Base-by-base conservation (phyloP, 148 eudicot species). In the Rhododendron ovatum region DNA sequence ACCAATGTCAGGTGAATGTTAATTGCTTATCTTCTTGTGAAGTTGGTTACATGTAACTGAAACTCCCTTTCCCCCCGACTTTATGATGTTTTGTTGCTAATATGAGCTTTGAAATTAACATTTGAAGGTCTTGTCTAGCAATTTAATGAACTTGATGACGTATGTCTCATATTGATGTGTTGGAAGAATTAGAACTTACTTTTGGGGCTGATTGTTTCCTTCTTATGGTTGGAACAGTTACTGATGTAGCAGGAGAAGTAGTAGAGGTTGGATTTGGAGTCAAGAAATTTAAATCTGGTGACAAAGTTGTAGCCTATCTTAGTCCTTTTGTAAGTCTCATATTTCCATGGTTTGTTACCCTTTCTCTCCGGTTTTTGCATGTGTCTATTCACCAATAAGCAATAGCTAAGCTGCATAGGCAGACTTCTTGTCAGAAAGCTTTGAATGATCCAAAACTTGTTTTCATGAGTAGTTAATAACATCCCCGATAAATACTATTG, bases 211-310 rank as follows among this genome's bases (percentile, higher is more conserved):
- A 85, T 41, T 85, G 74, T 53, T 24, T 81, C 3, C 26, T 57
- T 88, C 24, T 59, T 59, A 67, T 55, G 86, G 73, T 75, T 85
- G 84, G 85, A 74, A 78, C 84, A 95, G 98, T 86, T 41, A 86
- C 84, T 89, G 98, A 95, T 88, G 80, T 95, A 76, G 98, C 98
- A n/a, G 99, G 99, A 89, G 98, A 94, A 86, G 95, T 96, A 50
- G 91, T 93, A 51, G 91, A 93, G 85, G 86, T 87, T 91, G 99
- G 99, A 84, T 75, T 94, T 85, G 89, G 80, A 83, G 95, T 94
- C 65, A 86, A 83, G 47, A 92, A 91, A 48, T 92, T 93, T 79
- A 92, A 96, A 87, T 85, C 88, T 35, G 96, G 98, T 57, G 96
- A 94, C 89, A 94, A 96, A 89, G 96, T 96, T 51, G 92, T 95